Percentiles rank a stretch among this genome's conserved stretches.
Evolutionary conservation across 768 basidiomycete species (phyloP).

Genomic region (Pisolithus sp.): DNA sequence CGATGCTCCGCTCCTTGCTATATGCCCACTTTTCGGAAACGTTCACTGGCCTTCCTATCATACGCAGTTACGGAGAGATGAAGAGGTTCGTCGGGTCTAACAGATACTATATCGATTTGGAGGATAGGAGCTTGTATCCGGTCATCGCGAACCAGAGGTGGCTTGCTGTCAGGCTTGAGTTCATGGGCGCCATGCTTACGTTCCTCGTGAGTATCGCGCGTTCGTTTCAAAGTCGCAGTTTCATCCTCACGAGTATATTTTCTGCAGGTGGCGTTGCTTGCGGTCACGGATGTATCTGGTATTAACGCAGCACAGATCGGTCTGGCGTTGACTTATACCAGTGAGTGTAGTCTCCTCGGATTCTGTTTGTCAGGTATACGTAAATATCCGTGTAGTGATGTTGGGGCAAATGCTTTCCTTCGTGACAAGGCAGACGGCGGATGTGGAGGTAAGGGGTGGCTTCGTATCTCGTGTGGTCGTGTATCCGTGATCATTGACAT

Average conservation of each 20-base stretch:
- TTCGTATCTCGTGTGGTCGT: not conserved
- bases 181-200: constrained; percentile 54
- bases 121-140: constrained; percentile 64
- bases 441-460: constrained; percentile 55
- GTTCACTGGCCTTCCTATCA: constrained; percentile 61
- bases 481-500: not conserved
- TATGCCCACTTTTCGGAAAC: constrained; percentile 79
- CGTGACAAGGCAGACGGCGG: constrained; percentile 54
- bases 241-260: not conserved
- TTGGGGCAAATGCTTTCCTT: constrained; percentile 48
- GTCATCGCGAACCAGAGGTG: constrained; percentile 68
- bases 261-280: constrained; percentile 58
- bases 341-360: constrained; percentile 22
- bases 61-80: constrained; percentile 66
- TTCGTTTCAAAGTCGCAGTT: not conserved
- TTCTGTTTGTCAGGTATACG: not conserved
- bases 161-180: constrained; percentile 68
- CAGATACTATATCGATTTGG: constrained; percentile 61
- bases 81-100: constrained; percentile 60
- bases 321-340: constrained; percentile 62
- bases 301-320: constrained; percentile 67
- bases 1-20: constrained; percentile 65
- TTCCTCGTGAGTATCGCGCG: constrained; percentile 39
- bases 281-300: constrained; percentile 46
- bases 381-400: constrained; percentile 28